A percentile compares a stretch with the other conserved stretches of the same genome.
Conservation (phyloP, 1,139 yeast species). For the Candida dubliniensis region DNA sequence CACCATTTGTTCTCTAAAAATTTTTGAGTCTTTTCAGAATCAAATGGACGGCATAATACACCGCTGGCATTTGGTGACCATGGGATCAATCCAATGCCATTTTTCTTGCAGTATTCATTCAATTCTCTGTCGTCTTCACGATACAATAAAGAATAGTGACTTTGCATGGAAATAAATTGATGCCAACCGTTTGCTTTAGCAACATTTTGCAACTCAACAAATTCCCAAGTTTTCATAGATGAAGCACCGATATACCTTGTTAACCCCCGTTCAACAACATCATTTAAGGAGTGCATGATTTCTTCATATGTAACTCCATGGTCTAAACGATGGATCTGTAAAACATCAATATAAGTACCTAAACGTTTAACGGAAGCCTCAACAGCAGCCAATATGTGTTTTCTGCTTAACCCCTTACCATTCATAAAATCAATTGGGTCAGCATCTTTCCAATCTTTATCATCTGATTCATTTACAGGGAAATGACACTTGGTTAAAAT, state of each 20-base stretch:
- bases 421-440: conserved; percentile 20
- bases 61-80: conserved; percentile 55
- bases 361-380: conserved; percentile 47
- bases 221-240: conserved; percentile 48
- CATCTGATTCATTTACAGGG: conserved; percentile 16
- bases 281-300: conserved; percentile 54
- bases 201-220: conserved; percentile 47
- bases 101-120: conserved; percentile 49
- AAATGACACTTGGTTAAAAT: conserved; percentile 41
- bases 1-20: conserved; percentile 6
- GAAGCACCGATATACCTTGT: conserved; percentile 60
- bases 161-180: conserved; percentile 60
- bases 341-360: conserved; percentile 51
- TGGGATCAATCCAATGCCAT: conserved; percentile 40
- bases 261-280: conserved; percentile 46
- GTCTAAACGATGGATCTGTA: conserved; percentile 53
- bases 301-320: conserved; percentile 42
- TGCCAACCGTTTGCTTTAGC: conserved; percentile 55
- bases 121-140: conserved; percentile 63
- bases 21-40: conserved; percentile 5
- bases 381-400: conserved; percentile 53
- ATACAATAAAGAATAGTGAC: conserved; percentile 51
- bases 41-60: conserved; percentile 38
- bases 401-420: conserved; percentile 47
- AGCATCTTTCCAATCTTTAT: conserved; percentile 6